Evolutionary conservation across 306 rosid genomes (phyloP), one percentile per base, ranked within the genome.

Genomic region (Oxytropis ochrocephala): DNA sequence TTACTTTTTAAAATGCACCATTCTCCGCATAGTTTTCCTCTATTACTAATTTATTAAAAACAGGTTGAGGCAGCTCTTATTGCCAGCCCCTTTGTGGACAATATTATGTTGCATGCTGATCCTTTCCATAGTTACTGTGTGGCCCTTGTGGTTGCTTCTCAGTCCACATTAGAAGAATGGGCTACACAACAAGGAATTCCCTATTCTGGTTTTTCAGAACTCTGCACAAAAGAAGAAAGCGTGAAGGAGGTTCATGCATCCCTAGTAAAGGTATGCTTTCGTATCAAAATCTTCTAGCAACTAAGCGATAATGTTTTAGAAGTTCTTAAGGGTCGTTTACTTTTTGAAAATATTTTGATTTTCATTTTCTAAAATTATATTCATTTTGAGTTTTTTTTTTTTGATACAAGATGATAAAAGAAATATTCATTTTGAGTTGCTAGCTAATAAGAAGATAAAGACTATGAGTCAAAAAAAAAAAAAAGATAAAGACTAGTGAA

Each of bases 51-150:
- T 30, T 52, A 67, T 61, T 67, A 17, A 8, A 71, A 17, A 44
- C 92, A 94, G 97, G 92, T 91, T 73, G 99, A 94, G 86, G 92
- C 97, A 53, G 89, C 76, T 74, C 95, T 94, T 54, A 63, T 80
- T 36, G 92, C 49, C 66, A 84, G 97, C 89, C 87, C 87, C 66
- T 88, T 71, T 46, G 87, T 88, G 11, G 96, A 91, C 78, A 90
- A 76, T 50, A 87, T 94, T 27, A 87, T 91, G 99, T 16, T 88
- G 76, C 91, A 94, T 56, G 99, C 97, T 59, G 95, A 94, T 80
- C 99, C 99, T 62, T 91, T 91, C 67, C 92, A 84, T 70, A 88
- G 88, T 78, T 94, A 71, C 70, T 87, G 91, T 75, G 99, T 94
- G 79, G 96, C 97, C 57, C 88, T 94, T 41, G 96, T 91, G 52